These are phyloP conservation scores for Magnusiomyces tetraspermus DNA, from an alignment of 1,139 yeast genomes.

Conservation along the genomic window DNA sequence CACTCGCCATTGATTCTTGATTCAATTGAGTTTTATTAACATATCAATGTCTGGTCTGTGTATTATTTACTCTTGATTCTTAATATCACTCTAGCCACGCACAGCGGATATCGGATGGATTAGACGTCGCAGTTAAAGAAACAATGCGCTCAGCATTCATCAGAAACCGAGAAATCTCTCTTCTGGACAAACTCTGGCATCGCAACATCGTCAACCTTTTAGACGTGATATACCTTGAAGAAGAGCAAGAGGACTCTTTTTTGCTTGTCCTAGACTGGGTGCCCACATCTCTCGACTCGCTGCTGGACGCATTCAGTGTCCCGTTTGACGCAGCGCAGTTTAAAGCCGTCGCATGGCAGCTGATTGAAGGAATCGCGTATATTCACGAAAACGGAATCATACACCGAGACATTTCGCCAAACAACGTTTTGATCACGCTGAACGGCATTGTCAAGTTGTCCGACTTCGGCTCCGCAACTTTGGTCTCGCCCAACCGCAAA, in stretches of 20 bases:
- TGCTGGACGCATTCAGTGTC: constrained; percentile 7
- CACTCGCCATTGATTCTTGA: too few species aligned
- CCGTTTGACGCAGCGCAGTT: constrained; percentile 24
- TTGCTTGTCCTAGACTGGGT: constrained; percentile 13
- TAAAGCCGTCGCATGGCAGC: constrained; percentile 85
- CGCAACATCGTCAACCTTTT: constrained; percentile 11
- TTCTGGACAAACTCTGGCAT: constrained; percentile 9
- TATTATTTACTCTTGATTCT: background rate
- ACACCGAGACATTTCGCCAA: constrained; percentile 94
- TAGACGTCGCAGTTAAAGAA: constrained; percentile 13
- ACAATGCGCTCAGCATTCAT: constrained; percentile 8
- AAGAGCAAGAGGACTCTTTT: background rate
- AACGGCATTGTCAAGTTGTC: constrained; percentile 90
- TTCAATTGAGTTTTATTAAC: background rate
- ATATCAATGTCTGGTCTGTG: background rate
- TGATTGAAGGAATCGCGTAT: constrained; percentile 79
- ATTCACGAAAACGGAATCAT: constrained; percentile 91
- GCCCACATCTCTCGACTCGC: constrained; percentile 9
- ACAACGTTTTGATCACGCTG: constrained; percentile 73
- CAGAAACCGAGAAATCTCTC: constrained; percentile 6
- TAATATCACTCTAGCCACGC: constrained; percentile 5
- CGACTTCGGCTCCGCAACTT: constrained; percentile 79
- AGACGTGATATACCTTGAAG: constrained; percentile 6
- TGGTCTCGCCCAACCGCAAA: background rate
- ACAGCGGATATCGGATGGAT: background rate